These are phyloP conservation scores for Bruguiera sexangula DNA, from an alignment of 345 rosid genomes.

Conservation along the genomic window DNA sequence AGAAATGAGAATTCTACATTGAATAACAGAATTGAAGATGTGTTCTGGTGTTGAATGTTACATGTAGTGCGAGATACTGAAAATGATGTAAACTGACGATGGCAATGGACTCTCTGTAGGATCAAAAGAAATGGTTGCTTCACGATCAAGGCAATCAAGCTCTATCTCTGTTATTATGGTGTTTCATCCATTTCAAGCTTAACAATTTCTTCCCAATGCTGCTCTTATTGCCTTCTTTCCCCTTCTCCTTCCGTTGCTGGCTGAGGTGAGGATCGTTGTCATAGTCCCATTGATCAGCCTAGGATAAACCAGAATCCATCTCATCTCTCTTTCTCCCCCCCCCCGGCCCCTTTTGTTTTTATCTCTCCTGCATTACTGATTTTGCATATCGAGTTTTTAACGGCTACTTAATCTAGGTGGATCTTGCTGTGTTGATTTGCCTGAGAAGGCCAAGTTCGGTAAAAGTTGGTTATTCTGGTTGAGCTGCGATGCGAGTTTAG, in stretches of 20 bases:
- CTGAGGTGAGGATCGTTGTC: slow-evolving; percentile 31
- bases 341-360: background rate
- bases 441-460: background rate
- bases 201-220: slow-evolving; percentile 13
- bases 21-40: too few relatives aligned
- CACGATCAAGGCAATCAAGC: too few relatives aligned
- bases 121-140: background rate
- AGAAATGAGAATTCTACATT: too few relatives aligned
- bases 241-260: slow-evolving; percentile 24
- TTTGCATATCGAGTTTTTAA: background rate
- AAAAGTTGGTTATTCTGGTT: slow-evolving; percentile 9
- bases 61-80: background rate
- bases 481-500: background rate
- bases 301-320: slow-evolving; percentile 52
- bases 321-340: background rate
- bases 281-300: slow-evolving; percentile 73
- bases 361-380: background rate
- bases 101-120: background rate
- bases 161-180: background rate
- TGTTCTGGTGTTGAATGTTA: background rate
- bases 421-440: background rate
- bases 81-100: background rate
- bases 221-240: slow-evolving; percentile 29
- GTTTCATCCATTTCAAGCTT: slow-evolving; percentile 25
- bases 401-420: background rate